Base-by-base conservation (phyloP, 768 basidiomycete genomes). In the Cubamyces sp. region DNA sequence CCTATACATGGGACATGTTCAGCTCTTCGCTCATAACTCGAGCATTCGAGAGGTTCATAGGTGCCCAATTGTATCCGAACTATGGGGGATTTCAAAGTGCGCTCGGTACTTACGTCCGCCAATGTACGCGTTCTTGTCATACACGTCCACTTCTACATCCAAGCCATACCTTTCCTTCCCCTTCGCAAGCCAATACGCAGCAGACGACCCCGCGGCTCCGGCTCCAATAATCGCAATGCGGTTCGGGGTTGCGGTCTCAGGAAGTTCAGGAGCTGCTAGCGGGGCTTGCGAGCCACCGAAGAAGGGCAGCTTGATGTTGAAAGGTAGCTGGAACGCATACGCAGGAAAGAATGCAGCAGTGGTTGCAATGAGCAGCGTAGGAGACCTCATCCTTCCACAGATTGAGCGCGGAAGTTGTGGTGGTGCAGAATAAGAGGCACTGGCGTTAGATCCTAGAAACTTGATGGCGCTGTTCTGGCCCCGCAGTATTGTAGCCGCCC, bases 161-260 rank as follows among this genome's bases (percentile, higher is more conserved):
- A 92, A 66, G 3, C 83, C 86, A 60, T 81, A 87, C 25, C 90
- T 79, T 65, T 90, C 81, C 67, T 88, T 87, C 26, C 89, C 91
- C 71, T 89, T 90, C 19, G 84, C 82, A 55, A 96, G 87, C 88
- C 94, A 91, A 70, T 85, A 91, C 2, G 87, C 93, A 21, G 94
- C 91, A 25, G 92, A 90, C 16, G 84, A 85, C 9, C 95, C 95
- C 11, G 81, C 92, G 15, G 95, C 94, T 26, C 95, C 95, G 0
- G 95, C 94, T 18, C 95, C 95, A 56, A 97, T 84, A 69, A 97
- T 87, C 8, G 94, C 95, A 67, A 97, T 81, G 49, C 87, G 77
- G 47, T 87, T 83, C 0, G 78, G 52, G 7, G 61, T 30, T 53
- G 58, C 47, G 3, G 15, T 50, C 8, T 54, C 57, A 1, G 65